Percentiles rank a stretch among this genome's conserved stretches.
These are phyloP conservation scores for Rhodomyrtus psidioides DNA, from an alignment of 441 rosid genomes.

Conservation along the genomic window DNA sequence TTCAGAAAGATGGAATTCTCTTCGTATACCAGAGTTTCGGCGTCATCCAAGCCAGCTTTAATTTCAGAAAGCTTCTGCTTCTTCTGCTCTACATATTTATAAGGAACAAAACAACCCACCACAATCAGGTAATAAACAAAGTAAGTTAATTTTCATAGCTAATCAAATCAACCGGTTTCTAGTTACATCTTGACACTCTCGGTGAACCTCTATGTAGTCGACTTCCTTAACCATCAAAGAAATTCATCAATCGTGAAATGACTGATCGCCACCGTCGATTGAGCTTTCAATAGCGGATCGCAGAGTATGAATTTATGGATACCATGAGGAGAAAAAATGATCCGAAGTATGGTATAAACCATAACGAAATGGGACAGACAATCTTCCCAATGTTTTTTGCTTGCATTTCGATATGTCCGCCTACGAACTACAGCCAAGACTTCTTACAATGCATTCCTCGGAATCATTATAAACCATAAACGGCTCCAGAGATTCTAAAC, in stretches of 20 bases:
- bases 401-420: background rate
- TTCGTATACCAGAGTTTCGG: conserved; percentile 23
- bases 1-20: background rate
- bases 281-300: background rate
- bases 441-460: background rate
- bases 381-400: background rate
- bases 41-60: conserved; percentile 23
- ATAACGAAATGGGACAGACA: background rate
- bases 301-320: background rate
- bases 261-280: background rate
- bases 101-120: background rate
- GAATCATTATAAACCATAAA: background rate
- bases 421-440: background rate
- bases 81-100: conserved; percentile 19
- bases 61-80: conserved; percentile 27
- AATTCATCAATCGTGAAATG: background rate
- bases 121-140: background rate
- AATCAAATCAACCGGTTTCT: background rate
- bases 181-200: background rate
- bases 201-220: background rate
- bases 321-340: background rate
- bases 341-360: fast-evolving
- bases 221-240: background rate
- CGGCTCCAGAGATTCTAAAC: background rate
- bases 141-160: background rate